Evolutionary conservation across 768 basidiomycete species (phyloP), one percentile per base, ranked within the genome.

Genomic region (Termitomyces sp.): DNA sequence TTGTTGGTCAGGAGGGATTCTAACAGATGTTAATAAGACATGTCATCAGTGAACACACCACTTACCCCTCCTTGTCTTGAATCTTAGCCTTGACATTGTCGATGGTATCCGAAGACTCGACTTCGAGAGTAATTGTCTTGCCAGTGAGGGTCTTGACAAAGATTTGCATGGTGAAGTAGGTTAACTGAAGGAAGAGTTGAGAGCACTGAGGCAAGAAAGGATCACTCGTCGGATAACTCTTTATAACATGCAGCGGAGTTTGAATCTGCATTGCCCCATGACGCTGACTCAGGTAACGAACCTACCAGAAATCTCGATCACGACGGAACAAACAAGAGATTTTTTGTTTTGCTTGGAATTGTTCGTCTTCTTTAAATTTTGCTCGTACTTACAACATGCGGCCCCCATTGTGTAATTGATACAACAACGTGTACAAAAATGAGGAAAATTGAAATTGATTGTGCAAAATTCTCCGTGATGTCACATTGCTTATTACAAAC

Each of bases 21-120:
- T 84, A 61, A 42, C 24, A 60, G 13, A 44, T 54, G 37, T 46
- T 33, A 54, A 8, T 63, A 48, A 66, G 62, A 57, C 37, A 39
- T 39, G 13, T 18, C 2, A 54, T 12, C 27, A 27, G 18, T n/a
- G 33, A 47, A 37, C 30, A n/a, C 22, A 18, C 13, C 7, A 22
- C 68, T 68, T 61, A 86, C 88, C 86, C 87, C 71, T 91, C 91
- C 79, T 93, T 91, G 76, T 93, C 90, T 73, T 93, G 90, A 67
- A 92, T 91, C 83, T 91, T 92, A 67, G 86, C 82, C 76, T 86
- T 87, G 54, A 86, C 85, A 55, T 86, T 86, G 66, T 86, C 84
- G 61, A 87, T 86, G 60, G 85, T 86, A 69, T 86, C 84, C 3
- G 84, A 86, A 47, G 84, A 85, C 73, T 86, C 86, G 51, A 86